phyloP scores from a whole-genome alignment of 1,284 basidiomycete species.

The Boletus sp. region DNA sequence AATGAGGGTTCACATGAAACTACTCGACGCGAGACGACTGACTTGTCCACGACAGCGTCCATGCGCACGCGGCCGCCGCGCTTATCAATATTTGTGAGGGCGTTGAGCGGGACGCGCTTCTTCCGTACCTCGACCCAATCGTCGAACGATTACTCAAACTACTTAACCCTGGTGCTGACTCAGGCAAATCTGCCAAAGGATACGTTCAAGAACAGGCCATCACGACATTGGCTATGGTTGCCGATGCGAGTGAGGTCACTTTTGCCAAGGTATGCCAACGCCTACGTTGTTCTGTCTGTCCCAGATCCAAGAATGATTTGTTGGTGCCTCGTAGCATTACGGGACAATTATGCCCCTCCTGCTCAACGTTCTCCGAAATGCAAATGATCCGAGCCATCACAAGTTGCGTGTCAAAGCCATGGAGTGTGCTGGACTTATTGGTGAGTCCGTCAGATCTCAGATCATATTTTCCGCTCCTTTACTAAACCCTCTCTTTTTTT shows the following conservation, averaged over 20 bases:
- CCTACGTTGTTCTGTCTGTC: not conserved
- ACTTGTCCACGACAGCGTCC: conserved; percentile 50
- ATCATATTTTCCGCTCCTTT: not conserved
- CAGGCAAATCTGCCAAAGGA: conserved; percentile 37
- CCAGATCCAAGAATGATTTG: not conserved
- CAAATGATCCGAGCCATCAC: conserved; percentile 59
- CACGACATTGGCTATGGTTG: conserved; percentile 80
- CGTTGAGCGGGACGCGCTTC: conserved; percentile 64
- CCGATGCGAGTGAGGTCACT: conserved; percentile 71
- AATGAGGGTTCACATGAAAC: conserved; percentile 11
- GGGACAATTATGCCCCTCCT: conserved; percentile 72
- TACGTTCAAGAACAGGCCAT: conserved; percentile 79
- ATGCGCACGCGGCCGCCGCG: conserved; percentile 78
- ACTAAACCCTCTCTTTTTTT: not conserved
- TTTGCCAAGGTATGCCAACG: conserved; percentile 53
- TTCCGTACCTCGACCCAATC: conserved; percentile 74
- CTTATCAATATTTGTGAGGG: conserved; percentile 89
- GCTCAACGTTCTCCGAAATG: conserved; percentile 65
- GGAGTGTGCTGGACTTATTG: conserved; percentile 81
- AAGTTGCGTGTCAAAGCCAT: conserved; percentile 75
- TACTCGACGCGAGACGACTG: not conserved
- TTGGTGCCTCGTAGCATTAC: conserved; percentile 52
- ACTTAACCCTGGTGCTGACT: conserved; percentile 46
- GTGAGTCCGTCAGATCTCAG: conserved; percentile 35
- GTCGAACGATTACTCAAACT: conserved; percentile 67